phyloP scores from a whole-genome alignment of 495 filamentous ascomycete species.

The Daldinia vernicosa region DNA sequence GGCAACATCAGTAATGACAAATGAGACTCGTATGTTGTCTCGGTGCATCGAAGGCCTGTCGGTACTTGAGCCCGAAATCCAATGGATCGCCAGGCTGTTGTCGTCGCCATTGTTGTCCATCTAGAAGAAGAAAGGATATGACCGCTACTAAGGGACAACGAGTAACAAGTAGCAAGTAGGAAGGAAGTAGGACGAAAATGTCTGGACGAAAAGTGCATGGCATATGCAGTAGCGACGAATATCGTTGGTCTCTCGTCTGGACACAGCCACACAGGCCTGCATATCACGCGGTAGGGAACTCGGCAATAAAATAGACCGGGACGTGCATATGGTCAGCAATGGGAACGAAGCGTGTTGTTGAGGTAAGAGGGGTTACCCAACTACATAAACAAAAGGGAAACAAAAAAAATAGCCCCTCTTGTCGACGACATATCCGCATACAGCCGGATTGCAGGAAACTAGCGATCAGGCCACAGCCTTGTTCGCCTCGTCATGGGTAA shows the following conservation, averaged over 20 bases:
- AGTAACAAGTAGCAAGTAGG: background rate
- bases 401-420: background rate
- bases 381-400: background rate
- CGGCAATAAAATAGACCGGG: constrained; percentile 39
- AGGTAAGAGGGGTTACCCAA: constrained; percentile 1
- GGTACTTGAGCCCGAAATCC: constrained; percentile 36
- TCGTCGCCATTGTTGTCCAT: constrained; percentile 20
- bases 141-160: background rate
- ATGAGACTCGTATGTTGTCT: constrained; percentile 28
- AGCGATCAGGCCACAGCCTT: constrained; percentile 33
- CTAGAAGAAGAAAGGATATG: constrained; percentile 38
- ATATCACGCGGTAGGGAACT: constrained; percentile 40
- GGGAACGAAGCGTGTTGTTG: background rate
- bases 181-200: constrained; percentile 26
- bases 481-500: constrained; percentile 29
- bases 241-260: constrained; percentile 30
- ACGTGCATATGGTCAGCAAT: constrained; percentile 25
- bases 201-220: constrained; percentile 38
- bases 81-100: constrained; percentile 25
- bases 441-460: background rate
- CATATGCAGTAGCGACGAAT: constrained; percentile 41
- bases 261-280: constrained; percentile 41
- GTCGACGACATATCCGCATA: background rate
- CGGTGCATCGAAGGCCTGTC: constrained; percentile 34
- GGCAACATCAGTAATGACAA: constrained; percentile 42